Evolutionary conservation across 192 early-diverging fungal species (phyloP).

Genomic region (Mortierella claussenii): DNA sequence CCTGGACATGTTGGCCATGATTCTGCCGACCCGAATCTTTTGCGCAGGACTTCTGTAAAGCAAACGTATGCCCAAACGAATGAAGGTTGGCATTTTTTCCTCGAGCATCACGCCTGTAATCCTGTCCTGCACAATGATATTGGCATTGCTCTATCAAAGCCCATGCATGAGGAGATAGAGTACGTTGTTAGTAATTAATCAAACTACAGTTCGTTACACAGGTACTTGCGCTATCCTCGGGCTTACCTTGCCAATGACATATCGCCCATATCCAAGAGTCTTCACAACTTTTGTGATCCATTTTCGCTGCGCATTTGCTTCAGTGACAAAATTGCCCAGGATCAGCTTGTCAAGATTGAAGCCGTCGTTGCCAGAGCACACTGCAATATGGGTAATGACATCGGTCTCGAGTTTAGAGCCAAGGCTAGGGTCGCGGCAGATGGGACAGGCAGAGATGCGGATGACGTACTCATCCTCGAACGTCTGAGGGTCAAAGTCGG

Average conservation of each 20-base stretch:
- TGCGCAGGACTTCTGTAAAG: constrained; percentile 73
- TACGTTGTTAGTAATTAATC: background rate
- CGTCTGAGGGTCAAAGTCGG: constrained; percentile 34
- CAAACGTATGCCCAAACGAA: constrained; percentile 81
- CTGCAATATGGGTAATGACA: constrained; percentile 80
- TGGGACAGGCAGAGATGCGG: constrained; percentile 72
- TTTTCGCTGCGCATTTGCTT: constrained; percentile 76
- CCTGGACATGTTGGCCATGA: constrained; percentile 62
- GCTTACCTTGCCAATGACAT: constrained; percentile 64
- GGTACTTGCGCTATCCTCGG: no score
- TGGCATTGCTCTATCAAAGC: constrained; percentile 66
- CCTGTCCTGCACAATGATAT: constrained; percentile 82
- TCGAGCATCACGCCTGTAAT: constrained; percentile 73
- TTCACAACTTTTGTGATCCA: constrained; percentile 73
- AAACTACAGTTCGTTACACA: no score
- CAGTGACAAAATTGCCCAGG: constrained; percentile 81
- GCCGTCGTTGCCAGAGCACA: constrained; percentile 77
- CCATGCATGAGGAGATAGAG: background rate
- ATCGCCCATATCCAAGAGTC: constrained; percentile 74
- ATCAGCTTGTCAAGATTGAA: constrained; percentile 77
- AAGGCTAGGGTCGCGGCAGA: constrained; percentile 71
- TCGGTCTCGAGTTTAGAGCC: constrained; percentile 70
- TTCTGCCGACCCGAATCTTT: constrained; percentile 55
- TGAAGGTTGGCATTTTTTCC: constrained; percentile 81
- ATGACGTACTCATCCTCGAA: constrained; percentile 71